These are phyloP conservation scores for Westerdykella sp. DNA, from an alignment of 2,329 filamentous ascomycete species.

Conservation along the genomic window DNA sequence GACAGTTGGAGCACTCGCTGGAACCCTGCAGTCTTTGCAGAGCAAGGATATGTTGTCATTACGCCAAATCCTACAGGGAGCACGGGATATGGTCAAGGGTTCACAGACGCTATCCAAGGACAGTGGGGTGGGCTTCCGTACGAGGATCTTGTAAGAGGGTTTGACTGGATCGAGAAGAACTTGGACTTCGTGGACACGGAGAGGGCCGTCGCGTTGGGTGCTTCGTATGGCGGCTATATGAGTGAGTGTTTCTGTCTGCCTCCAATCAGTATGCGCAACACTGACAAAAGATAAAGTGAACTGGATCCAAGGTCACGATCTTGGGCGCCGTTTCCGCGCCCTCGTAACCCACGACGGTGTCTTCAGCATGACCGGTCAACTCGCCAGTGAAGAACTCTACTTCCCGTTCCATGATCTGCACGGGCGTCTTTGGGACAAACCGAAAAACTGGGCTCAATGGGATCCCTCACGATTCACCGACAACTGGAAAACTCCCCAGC, in stretches of 20 bases:
- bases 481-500: conserved; percentile 79
- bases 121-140: conserved; percentile 86
- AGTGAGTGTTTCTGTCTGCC: conserved; percentile 4
- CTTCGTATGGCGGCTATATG: conserved; percentile 45
- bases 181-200: conserved; percentile 63
- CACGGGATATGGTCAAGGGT: conserved; percentile 72
- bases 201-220: conserved; percentile 66
- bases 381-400: conserved; percentile 48
- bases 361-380: conserved; percentile 55
- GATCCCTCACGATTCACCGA: conserved; percentile 51
- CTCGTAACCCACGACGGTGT: conserved; percentile 85
- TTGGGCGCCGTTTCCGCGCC: conserved; percentile 80
- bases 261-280: not conserved
- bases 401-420: conserved; percentile 45
- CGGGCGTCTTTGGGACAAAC: conserved; percentile 32
- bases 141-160: conserved; percentile 70
- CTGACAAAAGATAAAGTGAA: conserved; percentile 38
- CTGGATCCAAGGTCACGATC: conserved; percentile 82
- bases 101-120: conserved; percentile 68
- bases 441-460: conserved; percentile 50
- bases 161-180: conserved; percentile 64
- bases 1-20: conserved; percentile 76
- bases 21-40: conserved; percentile 81
- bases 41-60: conserved; percentile 80
- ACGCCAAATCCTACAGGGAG: conserved; percentile 78